phyloP scores from a whole-genome alignment of 1,139 yeast species.

The Pichia sp. region DNA sequence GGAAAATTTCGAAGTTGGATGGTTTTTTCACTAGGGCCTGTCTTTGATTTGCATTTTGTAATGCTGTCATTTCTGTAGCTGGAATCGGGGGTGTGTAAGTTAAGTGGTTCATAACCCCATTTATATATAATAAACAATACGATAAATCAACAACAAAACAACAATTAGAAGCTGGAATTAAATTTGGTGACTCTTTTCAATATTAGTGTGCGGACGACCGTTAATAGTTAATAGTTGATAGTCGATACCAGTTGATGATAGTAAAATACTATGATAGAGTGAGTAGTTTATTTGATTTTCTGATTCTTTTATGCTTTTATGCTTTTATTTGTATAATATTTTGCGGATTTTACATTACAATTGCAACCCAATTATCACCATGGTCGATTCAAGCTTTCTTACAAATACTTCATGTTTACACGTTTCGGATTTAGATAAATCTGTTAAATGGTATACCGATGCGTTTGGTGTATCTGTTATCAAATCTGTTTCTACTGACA shows the following conservation, averaged over 20 bases:
- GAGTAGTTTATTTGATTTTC: too few relatives aligned
- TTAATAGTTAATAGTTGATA: too few relatives aligned
- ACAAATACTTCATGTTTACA: constrained; percentile 73
- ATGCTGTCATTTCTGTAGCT: background rate
- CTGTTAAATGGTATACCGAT: constrained; percentile 66
- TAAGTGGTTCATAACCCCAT: too few relatives aligned
- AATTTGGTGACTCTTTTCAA: too few relatives aligned
- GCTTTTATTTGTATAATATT: background rate
- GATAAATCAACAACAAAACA: too few relatives aligned
- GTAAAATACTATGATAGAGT: too few relatives aligned
- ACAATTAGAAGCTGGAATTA: too few relatives aligned
- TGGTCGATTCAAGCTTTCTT: constrained; percentile 32
- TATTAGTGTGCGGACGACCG: too few relatives aligned
- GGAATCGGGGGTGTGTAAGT: background rate
- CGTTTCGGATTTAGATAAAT: constrained; percentile 71
- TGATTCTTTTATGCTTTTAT: background rate
- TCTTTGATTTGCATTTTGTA: background rate
- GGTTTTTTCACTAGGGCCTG: constrained; percentile 11
- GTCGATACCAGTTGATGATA: too few relatives aligned
- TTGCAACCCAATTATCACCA: background rate
- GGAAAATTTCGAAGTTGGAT: constrained; percentile 39
- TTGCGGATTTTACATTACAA: too few relatives aligned
- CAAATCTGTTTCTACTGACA: constrained; percentile 46
- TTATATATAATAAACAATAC: too few relatives aligned
- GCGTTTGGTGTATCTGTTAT: constrained; percentile 70